These are phyloP conservation scores for Hippophae gyantsensis DNA, from an alignment of 306 rosid species.

Conservation along the genomic window DNA sequence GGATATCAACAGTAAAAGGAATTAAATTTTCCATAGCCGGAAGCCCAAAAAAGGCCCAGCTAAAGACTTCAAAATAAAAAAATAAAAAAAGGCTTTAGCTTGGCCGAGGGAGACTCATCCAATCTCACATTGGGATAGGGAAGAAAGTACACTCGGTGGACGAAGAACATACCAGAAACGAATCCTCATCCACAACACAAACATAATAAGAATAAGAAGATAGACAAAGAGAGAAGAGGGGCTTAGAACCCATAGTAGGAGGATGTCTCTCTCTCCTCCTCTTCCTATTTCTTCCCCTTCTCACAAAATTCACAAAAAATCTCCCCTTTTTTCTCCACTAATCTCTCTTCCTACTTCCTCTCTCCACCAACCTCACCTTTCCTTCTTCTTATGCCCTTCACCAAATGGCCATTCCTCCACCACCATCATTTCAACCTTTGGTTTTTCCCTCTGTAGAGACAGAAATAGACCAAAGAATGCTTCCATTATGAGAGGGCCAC, in stretches of 20 bases:
- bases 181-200: background rate
- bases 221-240: background rate
- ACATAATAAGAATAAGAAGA: background rate
- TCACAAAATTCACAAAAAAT: constrained; percentile 4
- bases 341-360: constrained; percentile 18
- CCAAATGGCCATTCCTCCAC: constrained; percentile 7
- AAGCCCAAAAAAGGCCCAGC: too few relatives aligned
- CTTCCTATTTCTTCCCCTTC: constrained; percentile 21
- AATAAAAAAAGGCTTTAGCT: too few relatives aligned
- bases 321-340: constrained; percentile 11
- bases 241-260: background rate
- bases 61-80: too few relatives aligned
- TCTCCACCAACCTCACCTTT: constrained; percentile 13
- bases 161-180: background rate
- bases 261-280: constrained; percentile 11
- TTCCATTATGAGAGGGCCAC: constrained; percentile 14
- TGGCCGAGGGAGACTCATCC: too few relatives aligned
- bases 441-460: constrained; percentile 22
- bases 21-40: too few relatives aligned
- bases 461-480: background rate
- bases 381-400: constrained; percentile 1
- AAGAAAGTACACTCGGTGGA: background rate
- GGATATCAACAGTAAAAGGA: too few relatives aligned
- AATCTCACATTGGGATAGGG: background rate
- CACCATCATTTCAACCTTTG: background rate